Evolutionary conservation across 225 moss, liverwort and hornwort species (phyloP).

Genomic region (Pseudoscleropodium purum): DNA sequence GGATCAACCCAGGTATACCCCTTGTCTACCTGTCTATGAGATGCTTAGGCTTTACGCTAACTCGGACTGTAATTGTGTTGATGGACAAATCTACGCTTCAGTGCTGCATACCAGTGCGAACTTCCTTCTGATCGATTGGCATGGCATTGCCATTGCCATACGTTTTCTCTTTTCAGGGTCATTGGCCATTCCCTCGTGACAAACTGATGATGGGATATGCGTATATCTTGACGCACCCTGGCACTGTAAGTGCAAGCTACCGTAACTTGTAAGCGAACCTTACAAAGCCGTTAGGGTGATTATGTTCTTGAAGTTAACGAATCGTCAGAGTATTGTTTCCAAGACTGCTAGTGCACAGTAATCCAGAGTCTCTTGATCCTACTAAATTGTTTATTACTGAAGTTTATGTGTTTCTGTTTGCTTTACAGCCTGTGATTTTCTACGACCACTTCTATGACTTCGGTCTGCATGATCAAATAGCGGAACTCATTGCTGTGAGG

Average conservation of each 20-base stretch:
- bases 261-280: background rate
- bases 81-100: background rate
- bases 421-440: constrained; percentile 80
- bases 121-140: background rate
- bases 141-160: background rate
- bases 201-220: constrained; percentile 93
- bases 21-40: background rate
- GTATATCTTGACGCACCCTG: constrained; percentile 82
- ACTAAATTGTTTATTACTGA: background rate
- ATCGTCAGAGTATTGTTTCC: background rate
- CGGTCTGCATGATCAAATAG: constrained; percentile 79
- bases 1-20: constrained; percentile 73
- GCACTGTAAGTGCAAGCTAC: constrained; percentile 46
- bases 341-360: background rate
- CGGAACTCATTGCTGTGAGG: constrained; percentile 75
- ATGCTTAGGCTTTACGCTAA: background rate
- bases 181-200: constrained; percentile 87
- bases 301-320: background rate
- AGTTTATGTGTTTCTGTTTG: background rate
- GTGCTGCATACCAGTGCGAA: background rate
- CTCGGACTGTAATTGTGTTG: background rate
- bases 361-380: background rate
- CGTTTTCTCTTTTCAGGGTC: constrained; percentile 41
- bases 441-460: constrained; percentile 92
- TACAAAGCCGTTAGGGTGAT: background rate